phyloP scores from a whole-genome alignment of 2,329 filamentous ascomycete genomes.

The Botrytis deweyae region DNA sequence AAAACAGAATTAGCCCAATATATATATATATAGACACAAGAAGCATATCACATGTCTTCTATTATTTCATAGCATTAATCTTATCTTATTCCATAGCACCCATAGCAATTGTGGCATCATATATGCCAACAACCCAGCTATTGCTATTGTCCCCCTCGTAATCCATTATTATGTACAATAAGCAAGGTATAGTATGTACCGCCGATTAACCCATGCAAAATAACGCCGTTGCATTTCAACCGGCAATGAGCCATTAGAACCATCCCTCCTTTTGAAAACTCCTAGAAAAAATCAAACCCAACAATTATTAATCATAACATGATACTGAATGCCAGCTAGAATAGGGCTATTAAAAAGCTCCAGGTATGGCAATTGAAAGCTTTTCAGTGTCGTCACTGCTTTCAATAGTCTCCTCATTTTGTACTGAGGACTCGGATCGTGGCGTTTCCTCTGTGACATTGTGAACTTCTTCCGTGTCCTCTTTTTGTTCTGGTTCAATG shows the following conservation, averaged over 20 bases:
- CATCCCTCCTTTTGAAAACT: slow-evolving; percentile 2
- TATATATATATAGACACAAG: background rate
- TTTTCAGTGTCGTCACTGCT: slow-evolving; percentile 27
- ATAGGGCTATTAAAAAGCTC: slow-evolving; percentile 10
- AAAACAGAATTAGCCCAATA: background rate
- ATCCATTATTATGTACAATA: slow-evolving; percentile 20
- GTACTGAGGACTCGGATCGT: slow-evolving; percentile 30
- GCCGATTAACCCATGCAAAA: background rate
- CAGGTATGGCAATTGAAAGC: slow-evolving; percentile 42
- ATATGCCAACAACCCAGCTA: slow-evolving; percentile 6
- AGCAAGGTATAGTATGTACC: slow-evolving; percentile 19
- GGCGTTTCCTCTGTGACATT: slow-evolving; percentile 28
- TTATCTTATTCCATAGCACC: slow-evolving; percentile 8
- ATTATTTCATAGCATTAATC: slow-evolving; percentile 6
- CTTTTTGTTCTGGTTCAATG: slow-evolving; percentile 5
- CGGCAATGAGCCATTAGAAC: slow-evolving; percentile 10
- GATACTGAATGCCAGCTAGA: background rate
- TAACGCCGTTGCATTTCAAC: slow-evolving; percentile 14
- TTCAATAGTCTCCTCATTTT: slow-evolving; percentile 27
- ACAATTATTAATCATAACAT: slow-evolving; percentile 18
- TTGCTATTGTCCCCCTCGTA: slow-evolving; percentile 4
- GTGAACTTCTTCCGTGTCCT: background rate
- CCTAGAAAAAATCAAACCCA: slow-evolving; percentile 4
- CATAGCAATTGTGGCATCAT: slow-evolving; percentile 12
- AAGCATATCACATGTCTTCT: slow-evolving; percentile 2